phyloP scores from a whole-genome alignment of 257 asterid species.

The Solanum corneliomulleri region DNA sequence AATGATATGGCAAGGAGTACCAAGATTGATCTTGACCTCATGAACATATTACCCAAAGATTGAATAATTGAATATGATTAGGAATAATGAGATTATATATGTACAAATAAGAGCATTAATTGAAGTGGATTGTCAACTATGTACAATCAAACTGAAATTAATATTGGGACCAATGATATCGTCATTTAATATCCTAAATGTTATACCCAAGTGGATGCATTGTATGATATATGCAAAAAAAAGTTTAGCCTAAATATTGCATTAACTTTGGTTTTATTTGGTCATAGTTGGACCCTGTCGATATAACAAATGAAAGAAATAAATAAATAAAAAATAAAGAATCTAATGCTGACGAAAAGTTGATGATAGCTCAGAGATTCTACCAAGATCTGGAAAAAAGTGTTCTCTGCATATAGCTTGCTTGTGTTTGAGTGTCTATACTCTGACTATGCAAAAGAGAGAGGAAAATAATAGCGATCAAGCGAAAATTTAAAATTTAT shows the following conservation, averaged over 20 bases:
- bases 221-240: background rate
- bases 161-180: background rate
- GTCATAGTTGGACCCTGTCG: conserved; percentile 21
- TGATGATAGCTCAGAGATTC: conserved; percentile 16
- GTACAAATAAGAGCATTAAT: background rate
- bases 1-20: background rate
- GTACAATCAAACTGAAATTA: background rate
- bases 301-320: background rate
- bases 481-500: background rate
- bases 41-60: background rate
- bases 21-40: background rate
- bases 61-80: background rate
- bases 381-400: background rate
- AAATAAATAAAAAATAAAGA: background rate
- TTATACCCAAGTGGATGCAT: background rate
- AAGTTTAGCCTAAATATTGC: background rate
- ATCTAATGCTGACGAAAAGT: conserved; percentile 21
- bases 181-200: background rate
- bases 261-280: conserved; percentile 15
- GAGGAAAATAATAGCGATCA: background rate
- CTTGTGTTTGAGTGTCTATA: background rate
- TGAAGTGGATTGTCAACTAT: conserved; percentile 2
- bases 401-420: conserved; percentile 5
- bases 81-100: background rate
- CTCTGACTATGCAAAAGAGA: background rate